Evolutionary conservation across 2,329 filamentous ascomycete species (phyloP), one percentile per base, ranked within the genome.

Genomic region (Colletotrichum sp.): DNA sequence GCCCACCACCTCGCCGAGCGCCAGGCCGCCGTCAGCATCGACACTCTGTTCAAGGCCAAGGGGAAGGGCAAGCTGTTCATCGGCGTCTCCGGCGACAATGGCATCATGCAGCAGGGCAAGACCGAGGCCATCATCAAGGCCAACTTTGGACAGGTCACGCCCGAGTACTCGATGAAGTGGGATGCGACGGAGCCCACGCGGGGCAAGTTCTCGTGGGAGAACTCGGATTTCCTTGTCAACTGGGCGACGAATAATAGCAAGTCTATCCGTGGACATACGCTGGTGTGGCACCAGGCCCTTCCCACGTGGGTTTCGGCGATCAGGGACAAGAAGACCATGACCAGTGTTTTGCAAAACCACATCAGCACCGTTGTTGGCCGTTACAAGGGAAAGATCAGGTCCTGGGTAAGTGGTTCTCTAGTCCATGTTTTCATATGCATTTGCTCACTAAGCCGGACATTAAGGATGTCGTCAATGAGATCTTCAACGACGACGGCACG

Each of bases 81-180:
- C 71, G 93, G 93, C 78, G 89, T 88, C 18, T 88, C 86, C 69
- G 87, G 90, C 3, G 92, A 94, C 81, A 86, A 90, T 79, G 85
- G 85, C 75, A 87, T 85, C 15, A 87, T 94, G 5, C 85, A 82
- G 52, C 81, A 85, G n/a, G 87, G 85, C 71, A 90, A 89, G 75
- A 87, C 87, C 15, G 87, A 87, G 72, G 86, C 86, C 73, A 87
- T 93, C 80, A 90, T 94, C 82, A 87, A 88, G 77, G 84, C 86
- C 65, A 86, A 93, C 82, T 94, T 94, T 77, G 92, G 92, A 24
- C 89, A 92, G 81, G 86, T 94, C 24, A 94, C 92, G 0, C 89
- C 90, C 2, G 93, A 94, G 86, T 94, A 95, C 87, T 91, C 88
- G 80, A 92, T 94, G 90, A 94, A 94, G 84, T 94, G 92, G 92